Evolutionary conservation across 2,329 filamentous ascomycete genomes (phyloP).

Genomic region (Phaeosphaeria sp.): DNA sequence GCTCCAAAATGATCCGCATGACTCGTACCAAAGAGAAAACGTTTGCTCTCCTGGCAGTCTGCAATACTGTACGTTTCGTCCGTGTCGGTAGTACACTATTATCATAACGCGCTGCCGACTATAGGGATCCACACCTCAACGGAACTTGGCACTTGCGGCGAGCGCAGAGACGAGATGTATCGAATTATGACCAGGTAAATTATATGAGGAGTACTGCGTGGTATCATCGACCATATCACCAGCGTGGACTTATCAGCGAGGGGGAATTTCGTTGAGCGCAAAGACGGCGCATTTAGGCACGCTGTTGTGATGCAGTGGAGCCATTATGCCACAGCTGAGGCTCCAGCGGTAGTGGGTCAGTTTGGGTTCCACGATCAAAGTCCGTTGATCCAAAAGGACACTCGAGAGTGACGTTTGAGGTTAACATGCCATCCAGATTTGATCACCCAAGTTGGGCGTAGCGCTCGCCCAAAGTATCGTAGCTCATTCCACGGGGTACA

Average conservation of each 20-base stretch:
- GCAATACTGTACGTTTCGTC: conserved; percentile 15
- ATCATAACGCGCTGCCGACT: conserved; percentile 20
- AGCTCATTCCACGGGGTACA: conserved; percentile 9
- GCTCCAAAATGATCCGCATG: conserved; percentile 22
- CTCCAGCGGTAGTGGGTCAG: background rate
- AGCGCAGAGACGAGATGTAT: background rate
- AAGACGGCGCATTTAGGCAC: background rate
- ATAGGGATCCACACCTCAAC: conserved; percentile 12
- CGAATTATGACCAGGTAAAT: background rate
- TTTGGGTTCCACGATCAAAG: background rate
- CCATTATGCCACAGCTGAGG: background rate
- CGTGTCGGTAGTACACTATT: conserved; percentile 17
- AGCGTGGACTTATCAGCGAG: background rate
- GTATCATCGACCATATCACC: background rate
- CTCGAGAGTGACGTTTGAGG: background rate
- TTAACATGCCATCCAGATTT: conserved; percentile 9
- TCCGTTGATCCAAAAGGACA: background rate
- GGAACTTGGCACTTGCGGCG: background rate
- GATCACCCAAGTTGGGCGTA: conserved; percentile 14
- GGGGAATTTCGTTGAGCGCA: too few relatives aligned
- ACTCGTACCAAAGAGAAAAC: conserved; percentile 21
- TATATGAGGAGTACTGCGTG: background rate
- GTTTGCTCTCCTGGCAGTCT: conserved; percentile 17
- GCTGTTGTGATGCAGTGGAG: background rate
- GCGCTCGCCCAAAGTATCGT: background rate